phyloP scores from a whole-genome alignment of 495 filamentous ascomycete species.

The Haplographium delicatum region DNA sequence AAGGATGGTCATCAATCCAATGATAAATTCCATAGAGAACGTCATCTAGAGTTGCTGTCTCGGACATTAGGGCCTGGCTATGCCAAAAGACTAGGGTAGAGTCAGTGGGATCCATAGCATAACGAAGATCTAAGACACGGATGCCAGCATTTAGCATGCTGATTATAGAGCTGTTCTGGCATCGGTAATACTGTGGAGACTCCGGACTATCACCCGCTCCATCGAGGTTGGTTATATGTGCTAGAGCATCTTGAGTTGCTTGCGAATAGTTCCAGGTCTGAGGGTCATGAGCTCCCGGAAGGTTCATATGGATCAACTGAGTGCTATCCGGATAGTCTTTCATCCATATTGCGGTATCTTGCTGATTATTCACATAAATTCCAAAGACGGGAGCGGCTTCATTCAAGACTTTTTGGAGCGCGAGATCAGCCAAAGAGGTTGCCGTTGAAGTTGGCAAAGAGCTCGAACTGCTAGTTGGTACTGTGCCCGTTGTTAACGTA shows the following conservation, averaged over 20 bases:
- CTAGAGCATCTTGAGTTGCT: constrained; percentile 36
- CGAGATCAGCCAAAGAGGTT: constrained; percentile 30
- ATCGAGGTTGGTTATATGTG: constrained; percentile 34
- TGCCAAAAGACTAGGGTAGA: constrained; percentile 46
- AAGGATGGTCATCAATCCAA: constrained; percentile 34
- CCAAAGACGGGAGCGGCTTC: constrained; percentile 42
- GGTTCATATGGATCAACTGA: constrained; percentile 40
- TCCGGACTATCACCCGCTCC: constrained; percentile 25
- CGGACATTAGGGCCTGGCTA: constrained; percentile 38
- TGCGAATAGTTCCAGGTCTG: constrained; percentile 51
- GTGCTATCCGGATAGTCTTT: constrained; percentile 34
- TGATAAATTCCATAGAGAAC: constrained; percentile 45
- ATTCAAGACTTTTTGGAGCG: constrained; percentile 36
- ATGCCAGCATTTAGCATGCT: constrained; percentile 41
- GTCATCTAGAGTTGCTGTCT: constrained; percentile 39
- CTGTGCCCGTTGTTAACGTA: too few relatives aligned
- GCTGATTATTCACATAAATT: constrained; percentile 23
- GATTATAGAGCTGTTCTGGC: constrained; percentile 35
- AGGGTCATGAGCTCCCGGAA: constrained; percentile 50
- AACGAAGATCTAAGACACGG: constrained; percentile 48
- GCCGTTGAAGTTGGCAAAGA: background rate
- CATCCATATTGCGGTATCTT: constrained; percentile 43
- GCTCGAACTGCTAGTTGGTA: too few relatives aligned
- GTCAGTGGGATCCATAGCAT: constrained; percentile 41
- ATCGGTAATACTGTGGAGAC: constrained; percentile 37